Conservation (phyloP, 2,329 filamentous ascomycete genomes). For the Fusarium veterinarium region DNA sequence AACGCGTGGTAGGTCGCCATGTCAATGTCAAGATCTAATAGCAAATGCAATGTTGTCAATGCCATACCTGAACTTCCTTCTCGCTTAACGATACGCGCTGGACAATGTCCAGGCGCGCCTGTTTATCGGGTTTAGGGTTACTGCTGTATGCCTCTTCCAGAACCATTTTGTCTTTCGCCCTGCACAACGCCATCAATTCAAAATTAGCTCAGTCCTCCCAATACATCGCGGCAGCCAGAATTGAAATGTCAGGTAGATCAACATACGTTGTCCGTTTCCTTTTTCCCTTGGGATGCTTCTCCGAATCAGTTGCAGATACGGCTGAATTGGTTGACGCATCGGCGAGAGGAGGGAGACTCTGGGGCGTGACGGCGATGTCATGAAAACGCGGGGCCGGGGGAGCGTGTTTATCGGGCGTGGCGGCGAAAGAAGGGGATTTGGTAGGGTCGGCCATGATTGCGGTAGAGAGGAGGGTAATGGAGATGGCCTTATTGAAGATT, state of each 20-base stretch:
- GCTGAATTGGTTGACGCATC: slow-evolving; percentile 25
- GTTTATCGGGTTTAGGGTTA: slow-evolving; percentile 93
- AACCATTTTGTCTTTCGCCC: slow-evolving; percentile 87
- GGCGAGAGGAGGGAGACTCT: slow-evolving; percentile 38
- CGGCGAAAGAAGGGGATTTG: slow-evolving; percentile 36
- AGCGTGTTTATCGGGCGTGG: slow-evolving; percentile 42
- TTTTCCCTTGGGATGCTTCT: slow-evolving; percentile 68
- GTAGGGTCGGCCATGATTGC: slow-evolving; percentile 45
- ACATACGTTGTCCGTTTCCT: slow-evolving; percentile 72
- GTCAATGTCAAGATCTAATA: neutral
- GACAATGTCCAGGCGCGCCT: slow-evolving; percentile 85
- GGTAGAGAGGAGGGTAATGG: slow-evolving; percentile 32
- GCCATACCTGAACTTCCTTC: slow-evolving; percentile 92
- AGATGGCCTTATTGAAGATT: slow-evolving; percentile 43
- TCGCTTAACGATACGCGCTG: slow-evolving; percentile 88
- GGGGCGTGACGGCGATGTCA: slow-evolving; percentile 40
- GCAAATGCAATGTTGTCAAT: neutral
- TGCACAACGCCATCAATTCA: slow-evolving; percentile 52
- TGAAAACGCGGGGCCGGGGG: slow-evolving; percentile 40
- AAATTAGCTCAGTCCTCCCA: slow-evolving; percentile 34
- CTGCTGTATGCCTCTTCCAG: slow-evolving; percentile 86
- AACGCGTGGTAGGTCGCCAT: slow-evolving; percentile 24
- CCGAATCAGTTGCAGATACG: slow-evolving; percentile 38
- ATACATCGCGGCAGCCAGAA: neutral
- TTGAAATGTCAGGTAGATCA: neutral